A percentile compares a stretch with the other conserved stretches of the same genome.
Evolutionary conservation across 2,329 filamentous ascomycete genomes (phyloP).

Genomic region (Alternaria longipes): DNA sequence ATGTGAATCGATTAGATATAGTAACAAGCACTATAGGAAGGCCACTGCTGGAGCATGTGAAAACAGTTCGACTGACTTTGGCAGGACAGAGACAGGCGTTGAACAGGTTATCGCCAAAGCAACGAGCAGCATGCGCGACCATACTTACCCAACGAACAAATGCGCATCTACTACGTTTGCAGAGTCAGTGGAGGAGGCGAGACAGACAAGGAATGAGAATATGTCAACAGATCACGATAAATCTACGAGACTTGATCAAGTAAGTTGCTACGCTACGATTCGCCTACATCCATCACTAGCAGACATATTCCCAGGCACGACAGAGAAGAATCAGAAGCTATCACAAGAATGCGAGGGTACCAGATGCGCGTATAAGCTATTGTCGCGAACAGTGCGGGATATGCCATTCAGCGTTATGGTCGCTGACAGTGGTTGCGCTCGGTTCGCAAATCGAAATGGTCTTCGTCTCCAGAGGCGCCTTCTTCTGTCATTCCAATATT

Average conservation of each 20-base stretch:
- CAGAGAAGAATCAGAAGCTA: not conserved
- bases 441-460: not conserved
- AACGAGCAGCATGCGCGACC: not conserved
- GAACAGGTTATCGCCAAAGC: not conserved
- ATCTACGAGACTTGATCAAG: not conserved
- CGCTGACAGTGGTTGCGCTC: not conserved
- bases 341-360: not conserved
- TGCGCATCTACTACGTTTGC: not conserved
- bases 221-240: not conserved
- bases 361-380: not conserved
- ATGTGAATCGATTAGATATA: not conserved
- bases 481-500: not conserved
- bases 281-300: not conserved
- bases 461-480: not conserved
- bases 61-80: not conserved
- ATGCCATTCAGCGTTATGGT: not conserved
- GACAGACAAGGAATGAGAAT: not conserved
- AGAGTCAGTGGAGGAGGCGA: not conserved
- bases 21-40: not conserved
- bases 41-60: not conserved
- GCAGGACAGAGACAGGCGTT: not conserved
- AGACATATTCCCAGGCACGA: not conserved
- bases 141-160: not conserved
- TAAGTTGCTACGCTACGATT: not conserved
- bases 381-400: not conserved